Percentiles rank a stretch among this genome's conserved stretches.
Conservation (phyloP, 164 flowering plant genomes). For the Malania oleifera region DNA sequence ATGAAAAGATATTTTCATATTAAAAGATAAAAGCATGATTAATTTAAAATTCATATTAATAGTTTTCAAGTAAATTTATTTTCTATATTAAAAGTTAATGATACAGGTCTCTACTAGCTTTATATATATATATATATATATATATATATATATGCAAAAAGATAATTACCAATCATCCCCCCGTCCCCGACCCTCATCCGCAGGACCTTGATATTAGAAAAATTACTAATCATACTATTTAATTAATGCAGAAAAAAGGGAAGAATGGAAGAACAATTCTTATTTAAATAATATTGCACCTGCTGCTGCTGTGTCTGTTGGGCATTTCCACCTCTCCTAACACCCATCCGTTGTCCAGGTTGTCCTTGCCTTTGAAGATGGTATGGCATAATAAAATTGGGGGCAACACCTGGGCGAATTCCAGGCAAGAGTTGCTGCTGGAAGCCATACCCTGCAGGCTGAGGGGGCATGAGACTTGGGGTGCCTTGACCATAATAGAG, state of each 20-base stretch:
- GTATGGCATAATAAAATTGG: slow-evolving; percentile 62
- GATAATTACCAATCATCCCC: too few relatives aligned
- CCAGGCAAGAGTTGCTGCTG: slow-evolving; percentile 69
- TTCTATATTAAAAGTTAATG: too few relatives aligned
- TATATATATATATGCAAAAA: too few relatives aligned
- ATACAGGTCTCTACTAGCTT: too few relatives aligned
- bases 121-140: too few relatives aligned
- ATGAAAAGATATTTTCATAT: too few relatives aligned
- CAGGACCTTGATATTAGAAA: too few relatives aligned
- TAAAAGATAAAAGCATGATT: too few relatives aligned
- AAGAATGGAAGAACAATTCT: not conserved
- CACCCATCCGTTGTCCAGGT: slow-evolving; percentile 51
- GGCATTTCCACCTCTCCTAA: slow-evolving; percentile 48
- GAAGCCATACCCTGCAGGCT: slow-evolving; percentile 60
- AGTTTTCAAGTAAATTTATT: too few relatives aligned
- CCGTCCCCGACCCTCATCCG: too few relatives aligned
- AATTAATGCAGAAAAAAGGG: not conserved
- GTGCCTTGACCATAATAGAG: slow-evolving; percentile 63
- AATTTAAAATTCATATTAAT: too few relatives aligned
- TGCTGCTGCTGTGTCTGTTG: slow-evolving; percentile 47
- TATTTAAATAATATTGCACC: slow-evolving; percentile 13
- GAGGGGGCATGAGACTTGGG: slow-evolving; percentile 53
- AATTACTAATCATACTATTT: too few relatives aligned
- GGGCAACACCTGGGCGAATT: slow-evolving; percentile 58
- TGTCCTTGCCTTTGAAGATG: slow-evolving; percentile 63